Evolutionary conservation across 805 yeast genomes (phyloP).

Genomic region (Cyberlindnera japonica): DNA sequence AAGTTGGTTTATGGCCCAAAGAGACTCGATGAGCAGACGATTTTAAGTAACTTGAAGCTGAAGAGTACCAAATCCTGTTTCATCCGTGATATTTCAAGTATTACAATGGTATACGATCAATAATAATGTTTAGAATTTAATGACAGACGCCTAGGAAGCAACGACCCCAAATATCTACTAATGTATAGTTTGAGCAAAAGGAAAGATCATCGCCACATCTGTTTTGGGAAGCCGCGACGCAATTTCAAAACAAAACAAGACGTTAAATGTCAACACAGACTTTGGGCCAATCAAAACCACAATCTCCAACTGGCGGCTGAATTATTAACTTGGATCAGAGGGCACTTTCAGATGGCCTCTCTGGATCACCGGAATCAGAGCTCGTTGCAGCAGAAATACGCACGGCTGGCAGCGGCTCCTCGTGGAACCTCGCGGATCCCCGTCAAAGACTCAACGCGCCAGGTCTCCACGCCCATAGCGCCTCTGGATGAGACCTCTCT

Average conservation of each 20-base stretch:
- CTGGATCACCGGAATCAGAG: slow-evolving; percentile 4
- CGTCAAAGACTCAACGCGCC: slow-evolving; percentile 14
- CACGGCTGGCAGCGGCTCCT: slow-evolving; percentile 3
- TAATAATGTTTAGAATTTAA: too few species aligned
- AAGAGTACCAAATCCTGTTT: slow-evolving; percentile 4
- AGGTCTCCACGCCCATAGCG: slow-evolving; percentile 22
- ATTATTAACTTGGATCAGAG: background rate
- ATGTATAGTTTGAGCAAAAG: background rate
- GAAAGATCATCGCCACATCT: background rate
- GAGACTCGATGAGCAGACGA: slow-evolving; percentile 2
- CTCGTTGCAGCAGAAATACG: slow-evolving; percentile 14
- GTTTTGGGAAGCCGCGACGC: background rate
- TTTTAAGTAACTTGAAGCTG: slow-evolving; percentile 15
- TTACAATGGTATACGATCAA: slow-evolving; percentile 1
- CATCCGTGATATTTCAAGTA: slow-evolving; percentile 5
- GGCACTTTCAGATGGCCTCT: background rate
- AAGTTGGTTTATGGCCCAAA: slow-evolving; percentile 18
- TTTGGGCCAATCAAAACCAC: background rate
- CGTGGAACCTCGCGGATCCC: slow-evolving; percentile 20
- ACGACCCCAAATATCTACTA: background rate
- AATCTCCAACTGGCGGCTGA: background rate
- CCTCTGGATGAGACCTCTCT: slow-evolving; percentile 17
- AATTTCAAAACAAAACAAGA: background rate
- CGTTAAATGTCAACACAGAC: background rate
- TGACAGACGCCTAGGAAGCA: too few species aligned